phyloP scores from a whole-genome alignment of 257 asterid species.

The Lycium ferocissimum region DNA sequence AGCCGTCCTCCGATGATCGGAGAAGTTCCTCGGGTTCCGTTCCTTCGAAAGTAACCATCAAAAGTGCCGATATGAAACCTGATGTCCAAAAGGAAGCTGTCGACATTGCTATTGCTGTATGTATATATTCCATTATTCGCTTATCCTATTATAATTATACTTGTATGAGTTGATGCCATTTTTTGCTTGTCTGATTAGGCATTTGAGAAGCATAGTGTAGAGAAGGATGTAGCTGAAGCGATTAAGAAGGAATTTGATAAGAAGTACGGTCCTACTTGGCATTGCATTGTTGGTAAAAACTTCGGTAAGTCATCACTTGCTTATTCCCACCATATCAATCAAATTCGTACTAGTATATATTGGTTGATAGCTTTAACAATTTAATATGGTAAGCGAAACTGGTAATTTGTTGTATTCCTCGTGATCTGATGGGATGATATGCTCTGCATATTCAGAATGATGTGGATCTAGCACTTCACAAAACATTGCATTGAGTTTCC shows the following conservation, averaged over 20 bases:
- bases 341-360: background rate
- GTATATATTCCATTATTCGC: slow-evolving; percentile 46
- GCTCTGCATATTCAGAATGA: background rate
- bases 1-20: slow-evolving; percentile 59
- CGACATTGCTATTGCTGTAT: slow-evolving; percentile 87
- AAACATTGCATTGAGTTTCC: background rate
- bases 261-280: slow-evolving; percentile 98
- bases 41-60: slow-evolving; percentile 64
- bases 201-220: slow-evolving; percentile 82
- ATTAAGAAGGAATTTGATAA: slow-evolving; percentile 94
- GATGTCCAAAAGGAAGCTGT: slow-evolving; percentile 94
- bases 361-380: background rate
- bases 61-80: slow-evolving; percentile 96
- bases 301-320: slow-evolving; percentile 59
- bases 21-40: slow-evolving; percentile 58
- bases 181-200: slow-evolving; percentile 58
- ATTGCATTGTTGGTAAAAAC: slow-evolving; percentile 98
- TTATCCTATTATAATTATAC: background rate
- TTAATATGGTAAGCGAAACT: background rate
- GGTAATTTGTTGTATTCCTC: background rate
- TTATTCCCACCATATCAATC: background rate
- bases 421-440: slow-evolving; percentile 17
- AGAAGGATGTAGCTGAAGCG: slow-evolving; percentile 96
- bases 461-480: slow-evolving; percentile 15
- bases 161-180: background rate